A percentile compares a stretch with the other conserved stretches of the same genome.
Evolutionary conservation across 1,139 yeast genomes (phyloP).

Genomic region (Kazachstania sp.): DNA sequence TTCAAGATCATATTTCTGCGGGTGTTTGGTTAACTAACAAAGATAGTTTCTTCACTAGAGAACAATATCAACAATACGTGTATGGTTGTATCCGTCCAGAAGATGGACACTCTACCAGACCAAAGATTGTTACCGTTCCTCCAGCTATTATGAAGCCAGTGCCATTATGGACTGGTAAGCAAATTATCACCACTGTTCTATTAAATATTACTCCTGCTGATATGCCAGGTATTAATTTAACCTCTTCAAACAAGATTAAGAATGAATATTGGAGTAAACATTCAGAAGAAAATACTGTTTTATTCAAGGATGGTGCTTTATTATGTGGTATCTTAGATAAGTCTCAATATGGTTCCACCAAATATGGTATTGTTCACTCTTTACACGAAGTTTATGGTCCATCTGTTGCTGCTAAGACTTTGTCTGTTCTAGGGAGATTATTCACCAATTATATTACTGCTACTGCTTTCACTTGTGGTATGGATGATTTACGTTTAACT

Average conservation of each 20-base stretch:
- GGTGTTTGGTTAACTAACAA: conserved; percentile 97
- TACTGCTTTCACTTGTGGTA: conserved; percentile 97
- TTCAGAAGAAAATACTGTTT: conserved; percentile 76
- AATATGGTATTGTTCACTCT: conserved; percentile 94
- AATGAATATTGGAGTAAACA: conserved; percentile 89
- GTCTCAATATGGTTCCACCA: conserved; percentile 97
- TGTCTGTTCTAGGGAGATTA: conserved; percentile 85
- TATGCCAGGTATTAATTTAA: conserved; percentile 84
- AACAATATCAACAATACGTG: conserved; percentile 83
- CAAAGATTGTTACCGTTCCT: conserved; percentile 70
- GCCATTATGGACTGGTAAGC: conserved; percentile 98
- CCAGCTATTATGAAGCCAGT: conserved; percentile 84
- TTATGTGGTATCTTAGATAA: conserved; percentile 91
- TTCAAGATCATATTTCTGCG: conserved; percentile 97
- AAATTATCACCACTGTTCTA: conserved; percentile 82
- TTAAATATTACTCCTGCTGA: conserved; percentile 77
- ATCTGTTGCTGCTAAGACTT: conserved; percentile 76
- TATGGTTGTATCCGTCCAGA: conserved; percentile 96
- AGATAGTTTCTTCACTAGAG: conserved; percentile 86
- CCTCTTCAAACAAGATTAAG: conserved; percentile 80
- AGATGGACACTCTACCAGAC: conserved; percentile 81
- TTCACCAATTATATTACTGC: conserved; percentile 90
- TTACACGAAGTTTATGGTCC: conserved; percentile 95
- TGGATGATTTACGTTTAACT: conserved; percentile 95
- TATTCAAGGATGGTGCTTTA: conserved; percentile 80